Conservation (phyloP, 768 basidiomycete genomes). For the Tricholoma matsutake region DNA sequence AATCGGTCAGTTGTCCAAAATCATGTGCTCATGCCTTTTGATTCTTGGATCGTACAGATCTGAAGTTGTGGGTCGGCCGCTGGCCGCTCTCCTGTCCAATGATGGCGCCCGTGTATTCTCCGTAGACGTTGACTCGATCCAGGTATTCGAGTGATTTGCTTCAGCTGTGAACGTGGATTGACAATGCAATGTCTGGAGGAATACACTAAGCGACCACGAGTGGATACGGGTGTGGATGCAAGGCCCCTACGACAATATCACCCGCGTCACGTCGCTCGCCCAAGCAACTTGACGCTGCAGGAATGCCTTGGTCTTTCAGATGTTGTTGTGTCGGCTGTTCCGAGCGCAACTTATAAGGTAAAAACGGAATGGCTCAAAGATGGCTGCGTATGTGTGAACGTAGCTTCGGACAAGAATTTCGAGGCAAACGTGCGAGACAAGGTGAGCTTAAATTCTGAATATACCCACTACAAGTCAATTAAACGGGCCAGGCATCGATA, state of each 20-base stretch:
- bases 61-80: slow-evolving; percentile 94
- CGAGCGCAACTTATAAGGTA: slow-evolving; percentile 79
- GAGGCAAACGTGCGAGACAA: slow-evolving; percentile 90
- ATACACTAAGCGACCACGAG: slow-evolving; percentile 86
- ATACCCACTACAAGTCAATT: neutral
- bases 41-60: slow-evolving; percentile 49
- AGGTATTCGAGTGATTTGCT: slow-evolving; percentile 39
- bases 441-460: slow-evolving; percentile 39
- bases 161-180: neutral
- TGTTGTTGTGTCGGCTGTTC: slow-evolving; percentile 94
- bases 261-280: slow-evolving; percentile 80
- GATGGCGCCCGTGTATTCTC: slow-evolving; percentile 96
- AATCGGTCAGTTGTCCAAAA: slow-evolving; percentile 61
- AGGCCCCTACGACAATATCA: slow-evolving; percentile 57
- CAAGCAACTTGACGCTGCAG: slow-evolving; percentile 63
- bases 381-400: slow-evolving; percentile 91
- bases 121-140: slow-evolving; percentile 92
- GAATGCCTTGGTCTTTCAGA: slow-evolving; percentile 85
- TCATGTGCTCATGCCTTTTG: neutral
- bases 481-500: slow-evolving; percentile 68
- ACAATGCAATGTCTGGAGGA: slow-evolving; percentile 41
- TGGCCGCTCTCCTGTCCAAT: slow-evolving; percentile 94
- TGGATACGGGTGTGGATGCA: slow-evolving; percentile 31
- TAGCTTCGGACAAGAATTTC: slow-evolving; percentile 95
- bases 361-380: slow-evolving; percentile 89